Evolutionary conservation across 139 green algal genomes (phyloP), one percentile per base, ranked within the genome.

Genomic region (Chlorella sp.): DNA sequence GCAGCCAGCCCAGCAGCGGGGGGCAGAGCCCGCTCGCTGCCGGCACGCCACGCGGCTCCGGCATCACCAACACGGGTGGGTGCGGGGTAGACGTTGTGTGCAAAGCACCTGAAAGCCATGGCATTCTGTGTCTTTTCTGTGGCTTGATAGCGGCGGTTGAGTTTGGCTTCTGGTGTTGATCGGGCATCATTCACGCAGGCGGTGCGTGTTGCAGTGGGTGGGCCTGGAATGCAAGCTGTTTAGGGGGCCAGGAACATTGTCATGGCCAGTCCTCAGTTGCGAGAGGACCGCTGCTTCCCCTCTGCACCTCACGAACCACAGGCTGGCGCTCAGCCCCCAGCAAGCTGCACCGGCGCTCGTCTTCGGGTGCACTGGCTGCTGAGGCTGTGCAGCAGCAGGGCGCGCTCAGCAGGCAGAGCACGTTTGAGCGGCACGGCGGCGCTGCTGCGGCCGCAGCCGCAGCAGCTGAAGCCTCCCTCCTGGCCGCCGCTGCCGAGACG

Each of bases 1-100:
- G 77, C 77, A 83, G 77, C 77, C 77, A 83, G 60, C 60, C 77
- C 28, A 43, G 60, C 58, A 83, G 77, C 60, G 77, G 58, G 40
- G 30, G 30, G 40, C 77, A 83, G 60, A 83, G 77, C 60, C 77
- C 77, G 19, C 11, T n/a, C 30, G 5, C 41, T 8, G 77, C 34
- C 26, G 58, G 58, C 77, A 83, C 77, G 30, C 77, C 77, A 8
- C 56, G 58, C 28, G 38, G 34, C 14, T 58, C 77, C 3, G 56
- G 34, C 28, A 58, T 73, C 38, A 17, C 74, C 41, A 83, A 83
- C 8, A 40, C 77, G 41, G 72, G 72, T 36, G 30, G 2, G 72
- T 41, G 38, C 6, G 1, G 9, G 7, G 32, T 24, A 22, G 30
- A 16, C 40, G 28, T 40, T 70, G 2, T 36, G 62, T 28, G 60